Percentiles rank a stretch among this genome's conserved stretches.
phyloP scores from a whole-genome alignment of 352 stramenopile species.

The Pseudoperonospora humuli region DNA sequence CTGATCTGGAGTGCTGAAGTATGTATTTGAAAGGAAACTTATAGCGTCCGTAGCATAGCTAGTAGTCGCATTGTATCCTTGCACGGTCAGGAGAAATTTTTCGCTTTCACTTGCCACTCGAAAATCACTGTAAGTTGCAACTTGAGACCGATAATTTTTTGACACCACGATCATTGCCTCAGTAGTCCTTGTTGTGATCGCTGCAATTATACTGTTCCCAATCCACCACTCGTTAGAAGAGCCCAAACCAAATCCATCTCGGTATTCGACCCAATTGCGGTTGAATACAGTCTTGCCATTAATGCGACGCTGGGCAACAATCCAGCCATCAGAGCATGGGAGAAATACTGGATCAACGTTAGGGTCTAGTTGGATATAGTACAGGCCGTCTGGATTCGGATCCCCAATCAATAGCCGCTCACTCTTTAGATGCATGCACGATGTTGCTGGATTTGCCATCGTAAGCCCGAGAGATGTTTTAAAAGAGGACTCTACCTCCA shows the following conservation, averaged over 20 bases:
- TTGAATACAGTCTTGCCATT: slow-evolving; percentile 50
- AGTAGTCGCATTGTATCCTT: slow-evolving; percentile 23
- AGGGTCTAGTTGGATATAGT: slow-evolving; percentile 39
- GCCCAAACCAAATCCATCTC: slow-evolving; percentile 41
- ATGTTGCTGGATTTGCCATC: slow-evolving; percentile 32
- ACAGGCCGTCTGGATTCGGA: slow-evolving; percentile 44
- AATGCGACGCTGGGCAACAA: slow-evolving; percentile 39
- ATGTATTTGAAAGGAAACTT: slow-evolving; percentile 37
- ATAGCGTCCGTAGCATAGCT: slow-evolving; percentile 42
- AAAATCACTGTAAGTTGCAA: slow-evolving; percentile 39
- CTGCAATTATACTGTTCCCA: slow-evolving; percentile 36
- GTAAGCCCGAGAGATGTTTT: slow-evolving; percentile 40
- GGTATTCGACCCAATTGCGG: slow-evolving; percentile 54
- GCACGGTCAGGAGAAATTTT: slow-evolving; percentile 39
- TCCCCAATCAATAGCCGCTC: slow-evolving; percentile 28
- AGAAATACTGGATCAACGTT: slow-evolving; percentile 18
- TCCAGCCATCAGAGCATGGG: slow-evolving; percentile 50
- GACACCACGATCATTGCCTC: slow-evolving; percentile 50
- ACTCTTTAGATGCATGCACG: slow-evolving; percentile 43
- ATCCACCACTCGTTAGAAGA: slow-evolving; percentile 48
- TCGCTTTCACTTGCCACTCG: slow-evolving; percentile 34
- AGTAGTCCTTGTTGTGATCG: slow-evolving; percentile 26
- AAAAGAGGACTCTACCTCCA: slow-evolving; percentile 52
- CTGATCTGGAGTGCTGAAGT: slow-evolving; percentile 50
- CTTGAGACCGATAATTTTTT: slow-evolving; percentile 32